These are phyloP conservation scores for Saccharomyces hybrid DNA, from an alignment of 1,139 yeast genomes.

Conservation along the genomic window DNA sequence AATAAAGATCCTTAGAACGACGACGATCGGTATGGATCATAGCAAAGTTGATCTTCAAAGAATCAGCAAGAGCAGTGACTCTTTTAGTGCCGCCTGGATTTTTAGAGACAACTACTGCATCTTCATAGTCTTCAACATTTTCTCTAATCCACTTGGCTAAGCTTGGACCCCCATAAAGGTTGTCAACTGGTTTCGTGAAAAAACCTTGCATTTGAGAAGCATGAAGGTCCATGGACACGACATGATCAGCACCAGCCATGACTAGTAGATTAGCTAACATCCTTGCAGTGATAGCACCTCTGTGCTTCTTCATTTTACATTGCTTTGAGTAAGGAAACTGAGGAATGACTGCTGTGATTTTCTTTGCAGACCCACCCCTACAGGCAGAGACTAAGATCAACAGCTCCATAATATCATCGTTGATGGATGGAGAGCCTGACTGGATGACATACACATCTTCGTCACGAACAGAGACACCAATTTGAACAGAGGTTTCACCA, in stretches of 20 bases:
- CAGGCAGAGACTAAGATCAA: constrained; percentile 90
- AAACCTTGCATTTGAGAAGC: constrained; percentile 99
- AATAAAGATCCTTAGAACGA: constrained; percentile 68
- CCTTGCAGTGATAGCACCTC: constrained; percentile 99
- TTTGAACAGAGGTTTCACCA: constrained; percentile 95
- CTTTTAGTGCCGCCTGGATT: constrained; percentile 99
- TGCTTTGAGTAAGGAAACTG: constrained; percentile 97
- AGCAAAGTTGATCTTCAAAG: constrained; percentile 90
- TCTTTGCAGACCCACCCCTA: constrained; percentile 94
- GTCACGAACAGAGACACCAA: constrained; percentile 90
- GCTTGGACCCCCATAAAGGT: constrained; percentile 92
- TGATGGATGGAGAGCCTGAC: constrained; percentile 81
- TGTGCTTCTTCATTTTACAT: constrained; percentile 94
- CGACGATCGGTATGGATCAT: constrained; percentile 98
- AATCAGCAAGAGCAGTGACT: constrained; percentile 94
- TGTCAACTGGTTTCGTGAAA: constrained; percentile 94
- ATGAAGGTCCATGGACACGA: constrained; percentile 94
- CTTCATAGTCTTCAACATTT: constrained; percentile 73
- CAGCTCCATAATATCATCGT: constrained; percentile 95
- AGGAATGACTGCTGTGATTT: constrained; percentile 95
- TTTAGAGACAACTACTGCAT: constrained; percentile 84
- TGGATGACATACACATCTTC: constrained; percentile 96
- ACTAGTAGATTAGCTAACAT: constrained; percentile 92
- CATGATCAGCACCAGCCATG: constrained; percentile 99
- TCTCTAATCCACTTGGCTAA: constrained; percentile 94